Base-by-base conservation (phyloP, 345 rosid species). In the Eucalyptus shirleyi region DNA sequence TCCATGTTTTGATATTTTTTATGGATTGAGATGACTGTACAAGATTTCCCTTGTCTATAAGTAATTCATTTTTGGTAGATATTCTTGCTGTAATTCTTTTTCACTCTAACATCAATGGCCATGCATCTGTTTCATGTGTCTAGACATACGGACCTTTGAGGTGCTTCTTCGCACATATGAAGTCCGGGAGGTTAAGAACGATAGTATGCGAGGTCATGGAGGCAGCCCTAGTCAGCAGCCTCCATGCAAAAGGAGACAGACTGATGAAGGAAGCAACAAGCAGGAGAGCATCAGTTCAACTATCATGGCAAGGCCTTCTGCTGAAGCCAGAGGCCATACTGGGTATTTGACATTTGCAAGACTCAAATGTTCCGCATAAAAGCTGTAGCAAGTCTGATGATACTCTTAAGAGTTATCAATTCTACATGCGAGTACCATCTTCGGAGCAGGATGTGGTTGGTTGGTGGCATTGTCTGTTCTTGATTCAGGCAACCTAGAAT, bases 321-420 rank as follows among this genome's bases (percentile, higher is more conserved):
- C 94, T 16, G 99, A 98, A 67, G 92, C 98, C 37, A 94, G 95
- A 94, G 99, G 99, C 87, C 99, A 98, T 92, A 98, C 99, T 6
- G 99, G 99, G 47, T 98, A 96, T 91, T 92, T 98, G 92, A 98
- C 99, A 87, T 97, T 98, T 85, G 98, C 98, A 69, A 95, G 99
- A 91, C 97, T 96, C 45, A 93, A 93, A 83, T 97, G 98, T 88
- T 87, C 91, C 7, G 60, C 80, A 12, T 95, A 92, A 94, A 72
- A 72, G 83, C 45, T 37, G 15, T 37, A 37, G 45, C 45, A 37
- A 72, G 83, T 72, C 45, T 13, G 44, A 19, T 72, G 83, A 37
- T 37, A 11, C 83, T 72, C 6, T 6, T 24, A 72, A 12, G 44
- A 37, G 45, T 37, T 19, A 5, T 10, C 45, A 72, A 72, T 19